Evolutionary conservation across 2,329 filamentous ascomycete species (phyloP), one percentile per base, ranked within the genome.

Genomic region (Chaetomium sp.): DNA sequence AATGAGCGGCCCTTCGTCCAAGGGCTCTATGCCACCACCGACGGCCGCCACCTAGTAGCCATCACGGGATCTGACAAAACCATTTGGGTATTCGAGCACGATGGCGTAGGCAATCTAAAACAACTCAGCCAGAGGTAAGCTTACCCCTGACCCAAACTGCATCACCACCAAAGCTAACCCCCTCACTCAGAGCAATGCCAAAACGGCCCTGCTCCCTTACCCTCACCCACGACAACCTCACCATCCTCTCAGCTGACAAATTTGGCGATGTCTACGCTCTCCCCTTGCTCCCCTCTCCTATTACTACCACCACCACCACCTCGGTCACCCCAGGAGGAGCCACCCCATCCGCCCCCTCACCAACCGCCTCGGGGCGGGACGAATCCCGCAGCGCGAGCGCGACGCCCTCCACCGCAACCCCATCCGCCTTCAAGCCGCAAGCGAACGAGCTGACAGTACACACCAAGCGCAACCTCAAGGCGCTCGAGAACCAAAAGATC

Each of bases 201-300:
- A 98, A 97, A 80, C 88, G 93, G 42, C 92, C 93, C 13, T 94
- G 89, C 74, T 87, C 90, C 42, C 81, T 98, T 64, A 80, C 84
- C 59, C 78, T 97, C 60, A 87, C 90, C 8, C 80, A 85, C 47
- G 89, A 93, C 74, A 83, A 86, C 67, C 82, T 83, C 51, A 90
- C 87, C 9, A 91, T 99, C 68, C 78, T 98, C 64, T 88, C 87
- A 67, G 94, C 88, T 60, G 95, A 99, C 81, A 99, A 99, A 77
- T 98, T 98, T 73, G 95, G 95, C 69, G 95, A 99, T 75, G 94
- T 97, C 66, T 98, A 97, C 78, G 86, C 91, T 12, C 78, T 99
- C 8, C 94, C 95, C 16, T 81, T 98, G 3, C 75, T 92, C 53
- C 73, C 73, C 10, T 64, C 38, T n/a, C 38, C 38, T 6, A 42